Percentiles rank a stretch among this genome's conserved stretches.
These are phyloP conservation scores for Chlamydomonas sphaeroides DNA, from an alignment of 139 green algal genomes.

Conservation along the genomic window DNA sequence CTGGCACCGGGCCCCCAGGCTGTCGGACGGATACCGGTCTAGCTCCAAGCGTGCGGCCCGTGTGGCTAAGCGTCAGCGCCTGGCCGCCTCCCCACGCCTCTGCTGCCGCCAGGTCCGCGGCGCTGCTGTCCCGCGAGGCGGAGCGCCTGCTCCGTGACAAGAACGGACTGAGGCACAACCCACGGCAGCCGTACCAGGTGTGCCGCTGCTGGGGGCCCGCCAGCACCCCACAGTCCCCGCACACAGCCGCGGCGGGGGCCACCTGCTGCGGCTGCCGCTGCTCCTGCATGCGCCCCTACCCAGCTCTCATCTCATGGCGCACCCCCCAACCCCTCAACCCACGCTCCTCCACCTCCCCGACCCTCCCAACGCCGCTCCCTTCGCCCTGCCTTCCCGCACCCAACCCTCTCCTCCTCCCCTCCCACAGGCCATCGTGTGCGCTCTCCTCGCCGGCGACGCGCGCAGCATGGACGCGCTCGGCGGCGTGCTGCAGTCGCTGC, in stretches of 20 bases:
- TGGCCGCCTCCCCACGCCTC: too few species aligned
- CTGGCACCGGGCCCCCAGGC: too few species aligned
- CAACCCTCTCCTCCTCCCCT: background rate
- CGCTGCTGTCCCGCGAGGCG: slow-evolving; percentile 59
- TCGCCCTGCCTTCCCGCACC: too few species aligned
- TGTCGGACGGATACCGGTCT: too few species aligned
- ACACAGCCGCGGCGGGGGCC: too few species aligned
- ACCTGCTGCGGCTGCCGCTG: too few species aligned
- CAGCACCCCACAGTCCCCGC: too few species aligned
- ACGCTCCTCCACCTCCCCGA: too few species aligned
- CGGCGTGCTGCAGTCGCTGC: slow-evolving; percentile 42
- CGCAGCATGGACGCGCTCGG: slow-evolving; percentile 68
- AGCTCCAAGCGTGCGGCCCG: too few species aligned
- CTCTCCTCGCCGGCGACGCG: slow-evolving; percentile 74
- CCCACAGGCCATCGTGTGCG: slow-evolving; percentile 63
- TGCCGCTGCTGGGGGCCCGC: background rate
- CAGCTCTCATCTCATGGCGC: background rate
- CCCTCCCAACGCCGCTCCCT: too few species aligned
- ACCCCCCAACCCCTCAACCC: background rate
- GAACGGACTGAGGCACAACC: slow-evolving; percentile 29
- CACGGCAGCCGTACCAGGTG: slow-evolving; percentile 26
- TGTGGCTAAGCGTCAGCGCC: too few species aligned
- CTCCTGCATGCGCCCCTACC: too few species aligned
- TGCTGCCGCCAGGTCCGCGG: slow-evolving; percentile 19
- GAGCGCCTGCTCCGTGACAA: slow-evolving; percentile 72